Evolutionary conservation across 805 yeast genomes (phyloP).

Genomic region (Zygosaccharomyces bisporus): DNA sequence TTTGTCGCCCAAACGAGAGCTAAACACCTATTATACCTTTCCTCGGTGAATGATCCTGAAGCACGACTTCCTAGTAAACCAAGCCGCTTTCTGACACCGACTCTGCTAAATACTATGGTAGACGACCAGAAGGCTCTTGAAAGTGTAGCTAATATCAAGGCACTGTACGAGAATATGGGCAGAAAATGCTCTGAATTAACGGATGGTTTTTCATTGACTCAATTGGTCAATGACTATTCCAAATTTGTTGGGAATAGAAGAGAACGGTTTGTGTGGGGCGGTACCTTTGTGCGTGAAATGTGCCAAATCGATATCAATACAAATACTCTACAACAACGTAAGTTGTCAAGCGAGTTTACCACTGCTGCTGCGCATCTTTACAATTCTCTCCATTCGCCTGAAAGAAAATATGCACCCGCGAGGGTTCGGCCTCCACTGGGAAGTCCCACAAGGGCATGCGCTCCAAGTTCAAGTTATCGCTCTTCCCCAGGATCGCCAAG

Average conservation of each 20-base stretch:
- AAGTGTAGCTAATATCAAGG: conserved; percentile 19
- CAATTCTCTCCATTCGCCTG: conserved; percentile 4
- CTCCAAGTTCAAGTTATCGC: conserved; percentile 12
- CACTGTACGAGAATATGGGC: conserved; percentile 22
- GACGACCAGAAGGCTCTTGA: conserved; percentile 30
- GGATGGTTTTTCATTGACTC: conserved; percentile 22
- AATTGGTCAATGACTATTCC: conserved; percentile 29
- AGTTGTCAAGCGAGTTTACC: conserved; percentile 21
- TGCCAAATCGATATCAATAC: conserved; percentile 20
- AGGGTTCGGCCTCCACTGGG: conserved; percentile 5
- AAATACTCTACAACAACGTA: conserved; percentile 14
- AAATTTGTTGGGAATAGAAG: conserved; percentile 27
- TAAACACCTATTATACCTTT: conserved; percentile 49
- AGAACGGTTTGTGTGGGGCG: conserved; percentile 33
- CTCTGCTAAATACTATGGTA: conserved; percentile 26
- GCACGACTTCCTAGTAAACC: conserved; percentile 25
- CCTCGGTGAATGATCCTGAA: conserved; percentile 25
- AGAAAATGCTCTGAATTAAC: conserved; percentile 10
- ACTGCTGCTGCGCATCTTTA: conserved; percentile 32
- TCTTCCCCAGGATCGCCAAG: conserved; percentile 16
- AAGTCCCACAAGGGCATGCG: conserved; percentile 16
- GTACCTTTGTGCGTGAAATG: conserved; percentile 20
- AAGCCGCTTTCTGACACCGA: conserved; percentile 32
- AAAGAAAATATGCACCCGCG: conserved; percentile 19
- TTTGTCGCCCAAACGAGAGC: conserved; percentile 92